Base-by-base conservation (phyloP, 2,329 filamentous ascomycete species). In the Xylariales sp. region DNA sequence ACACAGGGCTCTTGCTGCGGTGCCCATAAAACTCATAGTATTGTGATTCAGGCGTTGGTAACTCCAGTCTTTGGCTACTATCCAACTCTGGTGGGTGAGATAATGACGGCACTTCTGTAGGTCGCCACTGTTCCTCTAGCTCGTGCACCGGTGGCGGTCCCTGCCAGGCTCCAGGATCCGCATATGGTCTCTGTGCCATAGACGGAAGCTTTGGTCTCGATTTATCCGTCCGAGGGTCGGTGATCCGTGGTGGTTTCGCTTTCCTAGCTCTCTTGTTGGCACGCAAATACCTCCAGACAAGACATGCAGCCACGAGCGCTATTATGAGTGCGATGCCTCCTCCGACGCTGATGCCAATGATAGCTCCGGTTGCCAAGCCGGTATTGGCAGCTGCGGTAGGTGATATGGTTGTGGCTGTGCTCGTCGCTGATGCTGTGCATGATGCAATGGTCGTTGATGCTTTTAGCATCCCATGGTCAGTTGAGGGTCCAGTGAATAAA, bases 331-430 rank as follows among this genome's bases (percentile, higher is more conserved):
- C 37, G 16, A 40, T 12, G 8, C 22, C 31, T 6, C 28, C 24
- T 6, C 42, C 42, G n/a, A 44, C 37, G 5, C 29, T 21, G 8
- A 44, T 44, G 8, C 42, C 42, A n/a, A 44, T 35, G 10, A 36
- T n/a, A 31, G 42, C 36, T 11, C 36, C 36, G 10, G 14, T 29
- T 9, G 29, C 22, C n/a, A 44, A 21, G 1, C 22, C 34, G 11
- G n/a, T 15, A 15, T n/a, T n/a, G n/a, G n/a, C 16, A 14, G 16
- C 7, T 18, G 2, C 5, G 15, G 28, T 10, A 12, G 14, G 9
- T 15, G 33, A 12, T 10, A 16, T 14, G n/a, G 24, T 5, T 12
- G 7, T n/a, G 21, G 31, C 11, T 10, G 31, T 18, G 3, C 19
- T 21, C 6, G 31, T 16, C 5, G 29, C 12, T 7, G 38, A 32